These are phyloP conservation scores for Colletotrichum sp. DNA, from an alignment of 2,329 filamentous ascomycete species.

Conservation along the genomic window DNA sequence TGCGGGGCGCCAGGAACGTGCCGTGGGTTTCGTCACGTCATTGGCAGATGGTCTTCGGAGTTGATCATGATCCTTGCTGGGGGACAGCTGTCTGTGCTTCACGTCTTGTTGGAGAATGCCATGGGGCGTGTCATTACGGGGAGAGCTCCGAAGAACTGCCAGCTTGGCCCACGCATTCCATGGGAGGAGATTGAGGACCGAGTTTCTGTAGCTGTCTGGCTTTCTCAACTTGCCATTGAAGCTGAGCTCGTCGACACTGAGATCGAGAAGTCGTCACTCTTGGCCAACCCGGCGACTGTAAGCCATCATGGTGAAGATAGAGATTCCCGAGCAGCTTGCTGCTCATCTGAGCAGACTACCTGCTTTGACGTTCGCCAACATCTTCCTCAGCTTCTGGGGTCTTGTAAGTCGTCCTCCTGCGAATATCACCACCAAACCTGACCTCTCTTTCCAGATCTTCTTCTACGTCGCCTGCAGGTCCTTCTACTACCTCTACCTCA, in stretches of 20 bases:
- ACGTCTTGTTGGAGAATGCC: neutral
- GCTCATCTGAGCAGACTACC: neutral
- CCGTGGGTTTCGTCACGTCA: neutral
- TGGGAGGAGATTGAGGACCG: neutral
- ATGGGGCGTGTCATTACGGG: neutral
- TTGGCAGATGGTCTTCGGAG: neutral
- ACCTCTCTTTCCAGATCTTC: neutral
- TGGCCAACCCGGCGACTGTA: neutral
- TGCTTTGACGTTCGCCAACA: neutral
- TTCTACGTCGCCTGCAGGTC: neutral
- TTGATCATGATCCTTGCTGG: neutral
- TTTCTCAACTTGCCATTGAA: neutral
- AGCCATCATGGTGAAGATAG: neutral
- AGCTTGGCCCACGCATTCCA: neutral
- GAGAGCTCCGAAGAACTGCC: neutral
- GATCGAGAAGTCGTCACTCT: neutral
- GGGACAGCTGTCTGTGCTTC: neutral
- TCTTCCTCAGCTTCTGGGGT: neutral
- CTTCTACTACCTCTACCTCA: constrained; percentile 23
- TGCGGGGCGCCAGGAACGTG: neutral
- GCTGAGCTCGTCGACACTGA: neutral
- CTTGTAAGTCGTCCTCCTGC: neutral
- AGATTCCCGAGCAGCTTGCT: neutral
- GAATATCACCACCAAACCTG: neutral
- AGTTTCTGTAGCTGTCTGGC: neutral